Base-by-base conservation (phyloP, 2,329 filamentous ascomycete genomes). In the Canariomyces notabilis region DNA sequence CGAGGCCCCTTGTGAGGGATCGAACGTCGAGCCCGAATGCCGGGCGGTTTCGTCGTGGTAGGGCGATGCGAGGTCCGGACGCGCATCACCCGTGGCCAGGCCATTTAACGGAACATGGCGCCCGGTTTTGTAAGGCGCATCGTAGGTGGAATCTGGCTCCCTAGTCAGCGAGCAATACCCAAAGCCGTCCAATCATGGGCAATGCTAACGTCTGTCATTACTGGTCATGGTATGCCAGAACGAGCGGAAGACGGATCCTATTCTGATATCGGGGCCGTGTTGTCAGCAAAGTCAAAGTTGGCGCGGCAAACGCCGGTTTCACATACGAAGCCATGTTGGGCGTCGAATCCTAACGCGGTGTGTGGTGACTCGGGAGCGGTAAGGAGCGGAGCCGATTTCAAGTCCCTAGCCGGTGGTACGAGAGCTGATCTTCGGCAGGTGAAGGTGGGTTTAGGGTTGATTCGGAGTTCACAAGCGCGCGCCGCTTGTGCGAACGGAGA, bases 171-270 rank as follows among this genome's bases (percentile, higher is more conserved):
- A 43, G 46, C 34, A 31, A 34, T 26, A n/a, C 33, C 22, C n/a
- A 22, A 23, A 31, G 20, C 38, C 29, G 44, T 9, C 35, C 4
- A 11, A 20, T 21, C 22, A 11, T 42, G 37, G 37, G 34, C 26
- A 49, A 50, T 42, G 71, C 80, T 63, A 70, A 84, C 80, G 80
- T 69, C 80, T 71, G 65, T 84, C 80, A 71, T 84, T 74, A 59
- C 80, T 84, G 68, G 80, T 84, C 79, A 84, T 93, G 58, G 86
- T 82, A 76, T 97, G 93, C 93, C 93, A 98, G 72, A 98, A 91
- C 52, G 86, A 87, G 69, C 86, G 86, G 69, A 93, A 86, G 68
- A 85, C 81, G 59, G 77, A 77, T 59, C 80, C 77, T 62, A 91
- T 67, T 61, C 84, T 84, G 57, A 34, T 57, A 53, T 32, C 20